phyloP scores from a whole-genome alignment of 768 basidiomycete species.

The Lactifluus piperatus region DNA sequence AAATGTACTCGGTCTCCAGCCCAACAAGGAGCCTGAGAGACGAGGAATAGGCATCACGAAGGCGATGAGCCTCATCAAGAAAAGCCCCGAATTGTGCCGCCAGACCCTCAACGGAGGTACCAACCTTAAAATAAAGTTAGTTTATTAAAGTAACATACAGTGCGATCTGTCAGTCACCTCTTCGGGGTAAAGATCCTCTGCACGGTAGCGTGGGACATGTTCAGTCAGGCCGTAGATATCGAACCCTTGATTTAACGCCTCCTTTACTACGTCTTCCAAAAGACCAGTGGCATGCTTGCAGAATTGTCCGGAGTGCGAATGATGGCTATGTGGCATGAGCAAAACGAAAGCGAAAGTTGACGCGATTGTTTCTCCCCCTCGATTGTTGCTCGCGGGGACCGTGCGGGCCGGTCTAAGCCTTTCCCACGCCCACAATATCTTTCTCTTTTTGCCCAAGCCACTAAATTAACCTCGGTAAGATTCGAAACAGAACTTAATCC shows the following conservation, averaged over 20 bases:
- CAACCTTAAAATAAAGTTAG: constrained; percentile 39
- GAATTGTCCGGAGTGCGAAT: constrained; percentile 91
- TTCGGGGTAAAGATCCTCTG: constrained; percentile 84
- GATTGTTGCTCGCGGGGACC: background rate
- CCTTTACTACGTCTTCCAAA: constrained; percentile 72
- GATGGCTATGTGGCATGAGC: constrained; percentile 64
- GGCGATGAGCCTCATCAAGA: constrained; percentile 68
- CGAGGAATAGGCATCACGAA: constrained; percentile 53
- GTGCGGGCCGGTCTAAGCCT: background rate
- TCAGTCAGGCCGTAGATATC: constrained; percentile 81
- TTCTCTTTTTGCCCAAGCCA: background rate
- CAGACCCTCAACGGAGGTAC: constrained; percentile 44
- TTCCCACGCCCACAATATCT: background rate
- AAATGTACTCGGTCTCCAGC: constrained; percentile 88
- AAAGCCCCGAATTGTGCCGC: constrained; percentile 61
- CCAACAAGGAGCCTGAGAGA: constrained; percentile 77
- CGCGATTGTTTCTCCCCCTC: too few relatives aligned
- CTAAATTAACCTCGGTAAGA: background rate
- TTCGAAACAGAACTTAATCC: background rate
- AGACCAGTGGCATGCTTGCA: constrained; percentile 81
- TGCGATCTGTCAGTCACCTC: constrained; percentile 55
- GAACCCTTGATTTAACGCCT: constrained; percentile 75
- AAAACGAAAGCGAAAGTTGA: background rate
- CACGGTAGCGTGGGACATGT: constrained; percentile 84
- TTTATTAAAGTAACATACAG: background rate